Percentiles rank a stretch among this genome's conserved stretches.
Evolutionary conservation across 768 basidiomycete species (phyloP).

Genomic region (Pilatotrama ljubarskyi): DNA sequence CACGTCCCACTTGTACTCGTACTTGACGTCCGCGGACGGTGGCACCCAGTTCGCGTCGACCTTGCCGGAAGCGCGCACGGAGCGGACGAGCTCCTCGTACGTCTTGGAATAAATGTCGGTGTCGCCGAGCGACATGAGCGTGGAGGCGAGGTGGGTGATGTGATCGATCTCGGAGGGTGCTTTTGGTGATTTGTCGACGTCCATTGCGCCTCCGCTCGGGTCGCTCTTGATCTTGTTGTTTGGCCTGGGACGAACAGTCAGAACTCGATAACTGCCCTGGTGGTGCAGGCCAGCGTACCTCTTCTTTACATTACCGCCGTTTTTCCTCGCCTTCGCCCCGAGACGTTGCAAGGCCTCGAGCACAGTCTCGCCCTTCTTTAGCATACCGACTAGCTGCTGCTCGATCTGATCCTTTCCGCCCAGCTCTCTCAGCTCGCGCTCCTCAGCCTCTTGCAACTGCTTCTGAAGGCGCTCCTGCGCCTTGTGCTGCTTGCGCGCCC

Average conservation of each 20-base stretch:
- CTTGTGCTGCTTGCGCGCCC: conserved; percentile 73
- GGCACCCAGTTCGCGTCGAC: conserved; percentile 74
- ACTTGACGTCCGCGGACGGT: conserved; percentile 71
- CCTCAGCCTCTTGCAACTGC: conserved; percentile 70
- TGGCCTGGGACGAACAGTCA: conserved; percentile 25
- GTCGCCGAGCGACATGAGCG: conserved; percentile 83
- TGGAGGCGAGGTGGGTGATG: conserved; percentile 86
- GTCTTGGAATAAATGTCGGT: conserved; percentile 84
- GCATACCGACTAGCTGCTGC: conserved; percentile 64
- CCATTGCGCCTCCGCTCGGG: conserved; percentile 41
- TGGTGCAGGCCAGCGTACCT: conserved; percentile 20
- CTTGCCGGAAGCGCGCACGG: conserved; percentile 67
- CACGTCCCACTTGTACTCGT: conserved; percentile 81
- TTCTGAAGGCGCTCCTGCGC: conserved; percentile 71
- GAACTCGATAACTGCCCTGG: neutral
- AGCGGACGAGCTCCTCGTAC: conserved; percentile 81
- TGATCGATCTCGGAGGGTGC: conserved; percentile 60
- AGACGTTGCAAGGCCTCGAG: conserved; percentile 86
- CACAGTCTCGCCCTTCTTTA: conserved; percentile 90
- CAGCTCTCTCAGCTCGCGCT: conserved; percentile 66
- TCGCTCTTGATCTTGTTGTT: conserved; percentile 35
- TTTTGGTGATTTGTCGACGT: conserved; percentile 45
- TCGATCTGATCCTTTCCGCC: conserved; percentile 67
- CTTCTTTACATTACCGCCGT: conserved; percentile 19
- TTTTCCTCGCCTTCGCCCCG: conserved; percentile 65